phyloP scores from a whole-genome alignment of 73 alveolate species.

The Durusdinium trenchii region DNA sequence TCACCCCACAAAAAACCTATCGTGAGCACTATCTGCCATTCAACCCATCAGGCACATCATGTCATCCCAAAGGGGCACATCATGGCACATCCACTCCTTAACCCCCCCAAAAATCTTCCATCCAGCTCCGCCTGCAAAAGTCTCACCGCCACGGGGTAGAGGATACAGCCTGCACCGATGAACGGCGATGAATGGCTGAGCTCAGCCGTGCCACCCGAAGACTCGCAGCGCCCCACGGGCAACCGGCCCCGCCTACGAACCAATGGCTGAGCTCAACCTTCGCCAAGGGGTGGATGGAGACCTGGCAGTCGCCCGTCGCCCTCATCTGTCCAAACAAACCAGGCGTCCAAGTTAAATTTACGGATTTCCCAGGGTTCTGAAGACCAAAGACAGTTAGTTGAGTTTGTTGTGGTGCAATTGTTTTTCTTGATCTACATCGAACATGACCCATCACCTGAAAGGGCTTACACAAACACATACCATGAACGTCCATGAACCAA shows the following conservation, averaged over 20 bases:
- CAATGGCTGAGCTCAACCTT: slow-evolving; percentile 55
- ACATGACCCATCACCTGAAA: too few species aligned
- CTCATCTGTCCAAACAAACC: too few species aligned
- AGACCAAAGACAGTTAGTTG: too few species aligned
- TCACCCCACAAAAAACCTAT: too few species aligned
- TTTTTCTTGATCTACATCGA: too few species aligned
- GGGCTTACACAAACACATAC: too few species aligned
- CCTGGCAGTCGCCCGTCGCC: background rate
- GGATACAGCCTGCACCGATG: background rate
- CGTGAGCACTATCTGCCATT: background rate
- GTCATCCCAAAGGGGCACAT: background rate
- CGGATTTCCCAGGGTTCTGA: too few species aligned
- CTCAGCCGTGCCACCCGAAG: background rate
- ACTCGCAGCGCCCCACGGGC: background rate
- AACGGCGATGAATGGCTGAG: too few species aligned
- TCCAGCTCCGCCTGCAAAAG: slow-evolving; percentile 12
- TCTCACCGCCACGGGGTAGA: slow-evolving; percentile 25
- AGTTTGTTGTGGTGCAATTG: too few species aligned
- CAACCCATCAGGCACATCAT: background rate
- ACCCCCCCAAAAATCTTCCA: background rate
- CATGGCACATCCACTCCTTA: too few species aligned
- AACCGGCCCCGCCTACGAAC: slow-evolving; percentile 37
- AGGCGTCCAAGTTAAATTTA: too few species aligned
- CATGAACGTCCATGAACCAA: too few species aligned
- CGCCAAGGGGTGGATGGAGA: background rate